Evolutionary conservation across 225 moss, liverwort and hornwort genomes (phyloP).

Genomic region (Takakia lepidozioides): DNA sequence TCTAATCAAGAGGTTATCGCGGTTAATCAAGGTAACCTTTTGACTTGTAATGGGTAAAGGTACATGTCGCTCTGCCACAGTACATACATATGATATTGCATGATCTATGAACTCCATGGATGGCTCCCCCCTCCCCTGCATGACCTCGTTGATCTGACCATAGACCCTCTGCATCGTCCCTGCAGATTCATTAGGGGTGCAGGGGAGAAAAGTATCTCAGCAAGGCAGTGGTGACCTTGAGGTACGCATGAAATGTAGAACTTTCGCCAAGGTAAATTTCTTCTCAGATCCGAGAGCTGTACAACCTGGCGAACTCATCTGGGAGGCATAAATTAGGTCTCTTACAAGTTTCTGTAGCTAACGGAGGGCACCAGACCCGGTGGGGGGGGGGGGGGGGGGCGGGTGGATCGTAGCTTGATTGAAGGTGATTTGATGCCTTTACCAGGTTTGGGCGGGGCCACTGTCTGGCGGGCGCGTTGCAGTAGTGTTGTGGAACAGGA

Average conservation of each 20-base stretch:
- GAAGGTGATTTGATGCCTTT: too few species aligned
- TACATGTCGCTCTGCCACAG: too few species aligned
- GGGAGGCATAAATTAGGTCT: too few species aligned
- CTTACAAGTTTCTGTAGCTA: too few species aligned
- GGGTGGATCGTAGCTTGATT: too few species aligned
- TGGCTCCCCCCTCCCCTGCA: too few species aligned
- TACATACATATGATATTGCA: background rate
- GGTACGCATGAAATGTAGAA: constrained; percentile 27
- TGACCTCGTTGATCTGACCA: background rate
- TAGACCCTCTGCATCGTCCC: too few species aligned
- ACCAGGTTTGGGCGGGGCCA: constrained; percentile 79
- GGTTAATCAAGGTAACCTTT: constrained; percentile 73
- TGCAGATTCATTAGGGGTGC: constrained; percentile 71
- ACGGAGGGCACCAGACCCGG: too few species aligned
- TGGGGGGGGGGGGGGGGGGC: too few species aligned
- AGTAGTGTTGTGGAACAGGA: constrained; percentile 79
- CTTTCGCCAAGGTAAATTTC: too few species aligned
- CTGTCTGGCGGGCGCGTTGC: constrained; percentile 54
- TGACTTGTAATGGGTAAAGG: background rate
- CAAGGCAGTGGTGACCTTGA: constrained; percentile 31
- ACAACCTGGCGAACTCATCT: background rate
- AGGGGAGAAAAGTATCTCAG: constrained; percentile 50
- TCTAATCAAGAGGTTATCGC: constrained; percentile 87
- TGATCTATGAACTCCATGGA: too few species aligned
- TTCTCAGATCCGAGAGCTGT: too few species aligned